These are phyloP conservation scores for Coemansia sp. DNA, from an alignment of 192 early-diverging fungal species.

Conservation along the genomic window DNA sequence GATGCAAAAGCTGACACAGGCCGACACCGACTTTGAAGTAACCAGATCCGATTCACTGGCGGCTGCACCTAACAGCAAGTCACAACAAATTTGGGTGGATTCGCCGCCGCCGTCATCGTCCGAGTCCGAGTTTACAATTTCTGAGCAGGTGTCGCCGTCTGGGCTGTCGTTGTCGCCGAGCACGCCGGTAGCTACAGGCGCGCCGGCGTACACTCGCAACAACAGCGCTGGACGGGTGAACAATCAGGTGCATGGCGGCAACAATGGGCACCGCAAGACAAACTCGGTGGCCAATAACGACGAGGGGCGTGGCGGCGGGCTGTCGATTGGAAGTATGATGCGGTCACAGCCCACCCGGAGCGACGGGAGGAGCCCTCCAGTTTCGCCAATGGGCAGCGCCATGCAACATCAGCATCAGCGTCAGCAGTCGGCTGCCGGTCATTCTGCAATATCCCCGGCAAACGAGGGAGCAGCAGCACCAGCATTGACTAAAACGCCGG, in stretches of 20 bases:
- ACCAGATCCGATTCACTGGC: not conserved
- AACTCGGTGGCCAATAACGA: slow-evolving; percentile 7
- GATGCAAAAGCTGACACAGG: slow-evolving; percentile 20
- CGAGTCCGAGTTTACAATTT: slow-evolving; percentile 16
- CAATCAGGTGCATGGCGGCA: slow-evolving; percentile 13
- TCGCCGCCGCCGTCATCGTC: slow-evolving; percentile 7
- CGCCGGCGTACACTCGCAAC: not conserved
- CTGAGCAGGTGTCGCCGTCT: slow-evolving; percentile 12
- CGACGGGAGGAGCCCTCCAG: slow-evolving; percentile 7
- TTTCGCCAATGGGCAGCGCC: not conserved
- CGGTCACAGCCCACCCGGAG: slow-evolving; percentile 21
- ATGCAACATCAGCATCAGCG: not conserved
- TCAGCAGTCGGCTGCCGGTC: not conserved
- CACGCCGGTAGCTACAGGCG: not conserved
- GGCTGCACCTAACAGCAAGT: not conserved
- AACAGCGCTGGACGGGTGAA: slow-evolving; percentile 4
- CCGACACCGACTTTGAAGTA: not conserved
- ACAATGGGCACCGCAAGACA: slow-evolving; percentile 15
- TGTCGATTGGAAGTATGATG: slow-evolving; percentile 42
- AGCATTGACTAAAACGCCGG: slow-evolving; percentile 6
- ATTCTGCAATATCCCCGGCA: not conserved
- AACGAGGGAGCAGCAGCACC: not conserved
- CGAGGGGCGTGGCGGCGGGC: slow-evolving; percentile 9
- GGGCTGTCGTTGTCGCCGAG: slow-evolving; percentile 4
- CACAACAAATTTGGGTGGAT: not conserved